Base-by-base conservation (phyloP, 2,329 filamentous ascomycete genomes). In the Fusarium sterilihyphosum region DNA sequence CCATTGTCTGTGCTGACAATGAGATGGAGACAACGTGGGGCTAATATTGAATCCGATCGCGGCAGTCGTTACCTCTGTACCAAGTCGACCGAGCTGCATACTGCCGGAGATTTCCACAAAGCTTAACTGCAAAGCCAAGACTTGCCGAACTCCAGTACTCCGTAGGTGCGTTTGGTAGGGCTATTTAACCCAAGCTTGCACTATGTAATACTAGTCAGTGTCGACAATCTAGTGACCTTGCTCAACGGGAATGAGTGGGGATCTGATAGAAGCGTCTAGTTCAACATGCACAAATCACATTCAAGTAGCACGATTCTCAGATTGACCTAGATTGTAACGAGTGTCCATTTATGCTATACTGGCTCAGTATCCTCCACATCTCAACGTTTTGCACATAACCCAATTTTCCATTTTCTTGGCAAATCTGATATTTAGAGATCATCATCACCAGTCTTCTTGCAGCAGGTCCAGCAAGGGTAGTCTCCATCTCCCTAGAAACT, bases 381-480 rank as follows among this genome's bases (percentile, higher is more conserved):
- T 8, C 3, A 1, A 0, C 0, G 0, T 16, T 3, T n/a, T 38
- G 0, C 16, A 3, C 2, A 2, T 8, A 31, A 3, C 11, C 16
- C 5, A 18, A 1, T 3, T 8, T 0, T 16, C 14, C 13, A 3
- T 3, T 7, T 8, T 18, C 2, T 13, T 37, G 11, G 2, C 14
- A 6, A 5, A 1, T 8, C 5, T 12, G 17, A 29, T 8, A 40
- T 38, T 26, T 38, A 58, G 8, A 74, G 52, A 5, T 72, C 46
- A 1, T 52, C 29, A 8, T 53, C 20, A 0, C 22, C 29, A 11
- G 44, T 24, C 1, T 22, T 14, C 46, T 57, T 64, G 43, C 73
- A 74, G 43, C 73, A 74, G 10, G 64, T 73, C 73, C 73, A 74
- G 65, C 73, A 74, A 13, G 43, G 33, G 7, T 38, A 29, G 6